A percentile compares a stretch with the other conserved stretches of the same genome.
Evolutionary conservation across 495 filamentous ascomycete species (phyloP).

Genomic region (Aspergillus bridgeri): DNA sequence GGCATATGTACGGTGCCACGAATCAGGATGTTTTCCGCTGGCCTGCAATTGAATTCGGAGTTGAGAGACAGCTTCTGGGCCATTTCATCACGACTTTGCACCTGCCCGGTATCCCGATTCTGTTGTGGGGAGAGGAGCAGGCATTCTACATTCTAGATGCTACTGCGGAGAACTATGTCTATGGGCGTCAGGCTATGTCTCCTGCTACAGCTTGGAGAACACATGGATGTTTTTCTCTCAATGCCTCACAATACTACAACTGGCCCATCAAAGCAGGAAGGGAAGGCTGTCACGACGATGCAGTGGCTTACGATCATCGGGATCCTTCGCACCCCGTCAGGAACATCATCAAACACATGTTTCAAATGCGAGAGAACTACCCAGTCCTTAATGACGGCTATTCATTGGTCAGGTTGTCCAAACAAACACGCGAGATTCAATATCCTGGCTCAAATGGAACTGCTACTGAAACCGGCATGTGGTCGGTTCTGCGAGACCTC

Average conservation of each 20-base stretch:
- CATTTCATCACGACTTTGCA: constrained; percentile 62
- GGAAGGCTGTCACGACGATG: constrained; percentile 57
- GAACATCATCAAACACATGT: constrained; percentile 67
- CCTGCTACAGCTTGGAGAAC: constrained; percentile 64
- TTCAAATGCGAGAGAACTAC: constrained; percentile 55
- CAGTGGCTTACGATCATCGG: constrained; percentile 61
- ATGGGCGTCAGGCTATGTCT: constrained; percentile 65
- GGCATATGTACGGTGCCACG: constrained; percentile 66
- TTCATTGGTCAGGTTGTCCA: constrained; percentile 56
- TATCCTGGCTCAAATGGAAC: constrained; percentile 53
- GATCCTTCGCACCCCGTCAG: constrained; percentile 65
- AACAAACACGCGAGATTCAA: constrained; percentile 50
- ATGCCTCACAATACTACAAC: constrained; percentile 53
- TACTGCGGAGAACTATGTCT: constrained; percentile 67
- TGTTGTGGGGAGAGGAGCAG: constrained; percentile 72
- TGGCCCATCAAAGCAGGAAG: constrained; percentile 56
- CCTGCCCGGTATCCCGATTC: constrained; percentile 62
- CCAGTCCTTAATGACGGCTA: constrained; percentile 65
- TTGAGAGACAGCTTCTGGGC: constrained; percentile 58
- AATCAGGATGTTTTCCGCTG: constrained; percentile 77
- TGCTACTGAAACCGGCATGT: constrained; percentile 63
- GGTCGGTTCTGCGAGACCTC: constrained; percentile 57
- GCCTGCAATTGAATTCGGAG: constrained; percentile 62
- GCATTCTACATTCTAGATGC: constrained; percentile 65
- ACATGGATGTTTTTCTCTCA: constrained; percentile 64